Evolutionary conservation across 2,329 filamentous ascomycete species (phyloP).

Genomic region (Cordyceps cicadae): DNA sequence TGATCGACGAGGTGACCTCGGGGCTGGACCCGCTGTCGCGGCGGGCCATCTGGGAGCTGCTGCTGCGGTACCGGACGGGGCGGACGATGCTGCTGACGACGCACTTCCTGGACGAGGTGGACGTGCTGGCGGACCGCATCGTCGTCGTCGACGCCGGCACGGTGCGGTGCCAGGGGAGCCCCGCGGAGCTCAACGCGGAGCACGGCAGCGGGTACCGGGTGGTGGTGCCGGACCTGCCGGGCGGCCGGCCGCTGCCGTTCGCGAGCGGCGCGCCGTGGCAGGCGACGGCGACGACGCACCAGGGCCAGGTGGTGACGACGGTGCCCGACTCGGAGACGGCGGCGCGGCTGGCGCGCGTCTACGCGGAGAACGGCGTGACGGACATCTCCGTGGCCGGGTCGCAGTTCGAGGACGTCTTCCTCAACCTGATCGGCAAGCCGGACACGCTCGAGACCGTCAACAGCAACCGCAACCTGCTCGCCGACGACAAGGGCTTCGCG

Average conservation of each 20-base stretch:
- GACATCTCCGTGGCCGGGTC: conserved; percentile 24
- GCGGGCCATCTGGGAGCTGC: conserved; percentile 62
- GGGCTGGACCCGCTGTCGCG: conserved; percentile 59
- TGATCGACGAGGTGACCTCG: conserved; percentile 60
- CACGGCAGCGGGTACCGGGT: conserved; percentile 58
- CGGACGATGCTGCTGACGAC: conserved; percentile 60
- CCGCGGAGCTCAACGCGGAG: conserved; percentile 55
- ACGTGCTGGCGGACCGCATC: conserved; percentile 60
- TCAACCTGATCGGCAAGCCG: conserved; percentile 19
- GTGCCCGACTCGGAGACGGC: conserved; percentile 31
- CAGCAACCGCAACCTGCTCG: background rate
- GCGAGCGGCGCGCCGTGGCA: background rate
- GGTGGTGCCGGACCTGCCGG: conserved; percentile 21
- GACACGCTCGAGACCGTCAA: conserved; percentile 6
- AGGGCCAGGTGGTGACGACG: conserved; percentile 46
- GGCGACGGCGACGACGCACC: conserved; percentile 15
- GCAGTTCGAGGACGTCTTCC: conserved; percentile 27
- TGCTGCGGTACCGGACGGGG: conserved; percentile 52
- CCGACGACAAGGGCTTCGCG: conserved; percentile 5
- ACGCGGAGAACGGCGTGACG: conserved; percentile 40
- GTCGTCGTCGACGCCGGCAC: conserved; percentile 56
- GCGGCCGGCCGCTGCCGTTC: background rate
- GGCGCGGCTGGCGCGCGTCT: conserved; percentile 26
- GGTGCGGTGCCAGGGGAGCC: conserved; percentile 53
- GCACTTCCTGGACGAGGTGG: conserved; percentile 65